Base-by-base conservation (phyloP, 1,284 basidiomycete species). In the Tremellales sp. region DNA sequence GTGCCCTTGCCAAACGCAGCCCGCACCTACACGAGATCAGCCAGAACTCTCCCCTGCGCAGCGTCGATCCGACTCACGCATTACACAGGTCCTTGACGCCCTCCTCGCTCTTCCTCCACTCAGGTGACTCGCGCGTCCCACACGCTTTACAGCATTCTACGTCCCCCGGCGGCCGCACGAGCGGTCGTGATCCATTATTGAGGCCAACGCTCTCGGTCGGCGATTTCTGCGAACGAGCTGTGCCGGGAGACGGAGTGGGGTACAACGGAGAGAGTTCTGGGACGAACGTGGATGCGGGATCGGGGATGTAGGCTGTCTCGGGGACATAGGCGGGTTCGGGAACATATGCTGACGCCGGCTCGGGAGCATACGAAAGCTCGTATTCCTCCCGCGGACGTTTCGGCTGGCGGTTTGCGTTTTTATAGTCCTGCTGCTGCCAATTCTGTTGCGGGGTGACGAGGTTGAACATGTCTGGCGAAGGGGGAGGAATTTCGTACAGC, bases 61-160 rank as follows among this genome's bases (percentile, higher is more conserved):
- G 27, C 7, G 9, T 10, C 24, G 53, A 35, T 26, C 48, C 43
- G 45, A 79, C 86, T 77, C 73, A 92, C 86, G 90, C 90, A 73
- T 94, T 94, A 71, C 90, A 94, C 38, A 94, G 76, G 68, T 91
- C 87, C 74, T 93, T 93, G 70, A 87, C 85, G 14, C 90, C 90
- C 60, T 80, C 87, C 46, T 72, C 72, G 25, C 66, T 89, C 70
- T 94, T 91, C 61, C 92, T 78, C 92, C 92, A 97, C 70, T 97
- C 93, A 0, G 92, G 92, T 59, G 86, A 90, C 43, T 84, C 82
- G 12, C 82, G 85, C 19, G 78, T 85, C 66, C 84, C 86, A 72
- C 90, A 94, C 61, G 84, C 87, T 13, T 84, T 79, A 71, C 90
- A 94, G 56, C 81, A 81, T 43, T 80, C 73, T 9, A 88, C 76